Base-by-base conservation (phyloP, 768 basidiomycete species). In the Russula dissimulans region DNA sequence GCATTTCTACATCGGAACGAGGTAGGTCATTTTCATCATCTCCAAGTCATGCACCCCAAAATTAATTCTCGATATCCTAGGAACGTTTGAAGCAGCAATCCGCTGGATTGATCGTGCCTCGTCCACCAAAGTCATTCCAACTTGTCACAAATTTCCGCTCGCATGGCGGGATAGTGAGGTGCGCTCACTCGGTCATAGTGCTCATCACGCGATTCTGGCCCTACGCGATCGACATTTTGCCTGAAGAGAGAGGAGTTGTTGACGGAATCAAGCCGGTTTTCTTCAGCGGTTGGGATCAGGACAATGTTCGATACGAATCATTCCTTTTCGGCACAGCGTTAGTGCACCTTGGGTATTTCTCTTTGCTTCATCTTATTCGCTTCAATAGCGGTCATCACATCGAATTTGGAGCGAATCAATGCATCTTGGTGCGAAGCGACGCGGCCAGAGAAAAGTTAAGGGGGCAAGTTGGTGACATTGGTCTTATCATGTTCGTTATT, bases 1-100 rank as follows among this genome's bases (percentile, higher is more conserved):
- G 79, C 86, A 0, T 85, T 84, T 65, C 65, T 85, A 45, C 80
- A 78, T 57, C 78, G 83, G 44, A 67, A 82, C 0, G 85, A 89
- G 73, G 86, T 83, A 56, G 42, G 47, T 41, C 12, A 5, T 11
- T 31, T 31, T 11, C 32, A 18, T 31, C 5, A 26, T 14, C 34
- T 43, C 52, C 18, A 46, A 26, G 17, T 36, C 12, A 26, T 32
- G 12, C 31, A 29, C 15, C 44, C 29, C 18, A 36, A 42, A 36
- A 56, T 32, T 5, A 26, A 5, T 29, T 17, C 22, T 39, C 7
- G 36, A 38, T 26, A 34, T 32, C 39, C 11, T 18, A 62, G 61
- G 51, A 47, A 54, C 39, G 22, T 38, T 32, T 43, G 22, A 62
- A 46, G 14, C 55, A 43, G 31, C 44, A 53, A 54, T 42, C 42